Base-by-base conservation (phyloP, 1,284 basidiomycete genomes). In the Malassezia nana region DNA sequence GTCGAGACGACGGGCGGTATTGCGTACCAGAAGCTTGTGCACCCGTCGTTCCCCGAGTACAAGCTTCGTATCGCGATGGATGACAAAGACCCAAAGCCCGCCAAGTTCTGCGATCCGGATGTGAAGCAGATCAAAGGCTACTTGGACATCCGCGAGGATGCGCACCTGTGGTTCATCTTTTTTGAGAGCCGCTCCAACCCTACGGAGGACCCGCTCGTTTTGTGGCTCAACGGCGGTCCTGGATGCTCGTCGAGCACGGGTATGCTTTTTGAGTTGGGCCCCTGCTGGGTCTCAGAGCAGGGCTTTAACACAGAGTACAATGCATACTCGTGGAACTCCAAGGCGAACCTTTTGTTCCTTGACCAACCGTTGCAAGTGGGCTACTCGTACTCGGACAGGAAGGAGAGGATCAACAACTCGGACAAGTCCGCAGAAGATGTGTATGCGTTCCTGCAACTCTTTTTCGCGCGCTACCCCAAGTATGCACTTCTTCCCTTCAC, bases 211-310 rank as follows among this genome's bases (percentile, higher is more conserved):
- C 89, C 89, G 9, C 78, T 94, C 4, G 79, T 89, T 25, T 78
- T 94, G 52, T 92, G 90, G 90, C 78, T 91, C 38, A 90, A 89
- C 66, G 89, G 88, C 42, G 86, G 86, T 5, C 85, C 86, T 13
- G 85, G 72, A 48, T 65, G 69, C 58, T 73, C 66, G 28, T 67
- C 66, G 18, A 63, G 63, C 45, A 65, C 64, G 32, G 71, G 71
- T 79, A 61, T 85, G 81, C n/a, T 84, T 83, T 75, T 89, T 60
- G 87, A 95, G 75, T 83, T 94, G 30, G 89, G 89, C 0, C 88
- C 89, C 0, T 92, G 89, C 77, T 77, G 77, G 29, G 79, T 92
- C 61, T 75, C 77, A 8, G 76, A 89, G 52, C 78, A 83, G 3
- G 87, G 87, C 32, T 77, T 77, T 48, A 81, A 81, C 66, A 85